Evolutionary conservation across 31 red algal genomes (phyloP).

Genomic region (Porphyra umbilicalis): DNA sequence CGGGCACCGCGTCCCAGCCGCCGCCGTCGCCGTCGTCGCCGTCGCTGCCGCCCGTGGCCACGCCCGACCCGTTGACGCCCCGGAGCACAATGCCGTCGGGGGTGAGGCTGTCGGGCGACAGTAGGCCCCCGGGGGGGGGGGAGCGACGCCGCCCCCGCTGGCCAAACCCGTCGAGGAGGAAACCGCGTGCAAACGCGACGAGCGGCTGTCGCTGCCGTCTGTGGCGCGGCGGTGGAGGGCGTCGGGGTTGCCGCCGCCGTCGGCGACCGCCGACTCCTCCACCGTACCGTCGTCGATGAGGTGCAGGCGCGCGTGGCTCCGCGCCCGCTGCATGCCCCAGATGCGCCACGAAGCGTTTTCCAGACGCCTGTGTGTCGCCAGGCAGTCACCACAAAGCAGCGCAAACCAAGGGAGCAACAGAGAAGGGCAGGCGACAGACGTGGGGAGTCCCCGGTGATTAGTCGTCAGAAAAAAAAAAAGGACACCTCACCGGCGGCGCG

Average conservation of each 20-base stretch:
- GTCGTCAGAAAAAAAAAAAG: too few relatives aligned
- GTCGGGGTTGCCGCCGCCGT: not conserved
- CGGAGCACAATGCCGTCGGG: not conserved
- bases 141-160: not conserved
- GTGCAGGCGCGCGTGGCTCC: slow-evolving; percentile 48
- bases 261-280: slow-evolving; percentile 2
- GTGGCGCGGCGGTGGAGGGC: not conserved
- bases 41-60: not conserved
- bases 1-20: not conserved
- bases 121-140: not conserved
- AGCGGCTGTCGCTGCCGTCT: not conserved
- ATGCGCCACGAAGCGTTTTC: slow-evolving; percentile 86
- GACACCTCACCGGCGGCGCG: too few relatives aligned
- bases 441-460: too few relatives aligned
- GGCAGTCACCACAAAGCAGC: not conserved
- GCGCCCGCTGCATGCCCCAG: slow-evolving; percentile 65
- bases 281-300: slow-evolving; percentile 51
- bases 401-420: not conserved
- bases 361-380: slow-evolving; percentile 18
- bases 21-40: too few relatives aligned
- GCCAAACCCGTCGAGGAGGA: not conserved
- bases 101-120: not conserved
- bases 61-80: not conserved
- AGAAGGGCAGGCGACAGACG: too few relatives aligned
- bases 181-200: not conserved